These are phyloP conservation scores for Cyclotella baltica DNA, from an alignment of 108 stramenopile genomes.

Conservation along the genomic window DNA sequence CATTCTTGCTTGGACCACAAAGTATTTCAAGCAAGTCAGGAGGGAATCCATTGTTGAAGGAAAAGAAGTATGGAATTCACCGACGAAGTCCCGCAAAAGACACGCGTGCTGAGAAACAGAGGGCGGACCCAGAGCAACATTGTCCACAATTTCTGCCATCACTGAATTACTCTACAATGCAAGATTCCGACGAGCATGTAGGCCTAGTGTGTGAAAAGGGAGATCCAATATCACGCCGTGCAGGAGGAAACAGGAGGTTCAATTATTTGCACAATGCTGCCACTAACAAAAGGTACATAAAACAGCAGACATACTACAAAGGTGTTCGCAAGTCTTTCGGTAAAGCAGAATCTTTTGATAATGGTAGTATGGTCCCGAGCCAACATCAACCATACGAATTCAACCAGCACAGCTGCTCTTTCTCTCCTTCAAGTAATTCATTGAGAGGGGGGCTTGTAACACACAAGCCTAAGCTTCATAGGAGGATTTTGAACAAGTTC, in stretches of 20 bases:
- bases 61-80: conserved; percentile 13
- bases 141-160: conserved; percentile 51
- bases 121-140: conserved; percentile 22
- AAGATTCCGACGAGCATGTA: conserved; percentile 22
- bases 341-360: conserved; percentile 7
- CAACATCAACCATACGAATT: conserved; percentile 24
- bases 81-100: background rate
- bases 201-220: background rate
- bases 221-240: background rate
- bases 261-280: background rate
- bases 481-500: conserved; percentile 16
- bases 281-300: background rate
- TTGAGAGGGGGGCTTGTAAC: conserved; percentile 31
- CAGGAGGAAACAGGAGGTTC: background rate
- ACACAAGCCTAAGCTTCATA: conserved; percentile 28
- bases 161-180: conserved; percentile 37
- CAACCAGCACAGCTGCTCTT: conserved; percentile 25
- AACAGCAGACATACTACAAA: background rate
- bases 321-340: background rate
- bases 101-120: background rate
- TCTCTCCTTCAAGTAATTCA: conserved; percentile 10
- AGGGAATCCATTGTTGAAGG: conserved; percentile 11
- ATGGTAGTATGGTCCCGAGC: background rate
- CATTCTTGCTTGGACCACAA: conserved; percentile 18
- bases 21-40: conserved; percentile 9